Evolutionary conservation across 371 early-diverging fungal species (phyloP).

Genomic region (Apophysomyces trapeziformis): DNA sequence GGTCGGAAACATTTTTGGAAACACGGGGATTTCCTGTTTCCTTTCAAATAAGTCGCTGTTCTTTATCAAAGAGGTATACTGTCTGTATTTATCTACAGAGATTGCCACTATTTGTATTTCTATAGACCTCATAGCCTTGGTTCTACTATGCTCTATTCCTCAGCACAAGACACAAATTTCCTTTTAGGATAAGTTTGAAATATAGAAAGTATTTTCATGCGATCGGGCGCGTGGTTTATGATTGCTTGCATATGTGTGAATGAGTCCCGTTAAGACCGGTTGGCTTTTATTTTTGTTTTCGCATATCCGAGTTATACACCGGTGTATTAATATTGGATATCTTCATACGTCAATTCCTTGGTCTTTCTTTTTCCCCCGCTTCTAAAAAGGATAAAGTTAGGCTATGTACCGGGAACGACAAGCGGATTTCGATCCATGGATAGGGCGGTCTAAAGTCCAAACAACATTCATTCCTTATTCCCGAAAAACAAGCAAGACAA

Average conservation of each 20-base stretch:
- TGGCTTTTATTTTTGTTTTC: background rate
- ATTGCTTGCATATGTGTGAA: constrained; percentile 4
- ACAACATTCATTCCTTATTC: constrained; percentile 1
- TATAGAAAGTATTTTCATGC: background rate
- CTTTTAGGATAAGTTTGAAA: background rate
- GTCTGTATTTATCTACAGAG: background rate
- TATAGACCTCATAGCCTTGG: no score
- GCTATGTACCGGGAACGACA: constrained; percentile 9
- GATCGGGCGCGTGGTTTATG: background rate
- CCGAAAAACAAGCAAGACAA: background rate
- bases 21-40: background rate
- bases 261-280: background rate
- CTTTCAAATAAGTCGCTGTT: background rate
- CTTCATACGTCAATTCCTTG: background rate
- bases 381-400: background rate
- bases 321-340: background rate
- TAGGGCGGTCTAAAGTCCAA: constrained; percentile 2
- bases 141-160: background rate
- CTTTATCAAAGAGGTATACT: background rate
- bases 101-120: no score
- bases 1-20: background rate
- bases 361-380: background rate
- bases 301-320: constrained; percentile 8
- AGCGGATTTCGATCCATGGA: background rate
- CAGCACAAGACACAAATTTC: background rate